phyloP scores from a whole-genome alignment of 768 basidiomycete genomes.

The Lyophyllum shimeji region DNA sequence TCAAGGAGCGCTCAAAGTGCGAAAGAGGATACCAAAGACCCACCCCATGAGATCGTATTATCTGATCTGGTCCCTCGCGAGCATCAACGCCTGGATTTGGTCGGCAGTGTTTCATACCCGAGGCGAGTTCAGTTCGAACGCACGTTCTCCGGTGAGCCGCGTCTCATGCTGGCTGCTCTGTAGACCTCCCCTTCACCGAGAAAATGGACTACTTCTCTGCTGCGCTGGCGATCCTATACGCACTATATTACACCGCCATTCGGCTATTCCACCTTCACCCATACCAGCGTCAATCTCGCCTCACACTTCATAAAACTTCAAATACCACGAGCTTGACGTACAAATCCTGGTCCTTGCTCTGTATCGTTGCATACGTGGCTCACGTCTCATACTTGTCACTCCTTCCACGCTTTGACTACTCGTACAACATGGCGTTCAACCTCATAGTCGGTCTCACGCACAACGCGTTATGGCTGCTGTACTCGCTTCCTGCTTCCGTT shows the following conservation, averaged over 20 bases:
- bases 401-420: constrained; percentile 84
- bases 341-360: constrained; percentile 49
- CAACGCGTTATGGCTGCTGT: constrained; percentile 80
- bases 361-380: constrained; percentile 53
- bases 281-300: constrained; percentile 45
- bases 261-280: constrained; percentile 79
- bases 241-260: constrained; percentile 74
- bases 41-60: constrained; percentile 78
- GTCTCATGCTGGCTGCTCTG: constrained; percentile 1
- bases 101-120: constrained; percentile 89
- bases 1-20: constrained; percentile 53
- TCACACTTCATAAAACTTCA: constrained; percentile 22
- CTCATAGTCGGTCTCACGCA: constrained; percentile 72
- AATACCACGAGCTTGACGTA: constrained; percentile 16
- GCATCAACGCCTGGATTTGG: constrained; percentile 93
- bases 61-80: constrained; percentile 61
- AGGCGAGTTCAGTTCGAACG: constrained; percentile 50
- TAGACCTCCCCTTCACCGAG: constrained; percentile 83
- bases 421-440: constrained; percentile 91
- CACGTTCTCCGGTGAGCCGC: background rate
- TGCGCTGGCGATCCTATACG: constrained; percentile 77
- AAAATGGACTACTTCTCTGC: constrained; percentile 96
- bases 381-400: constrained; percentile 81
- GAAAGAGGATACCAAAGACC: constrained; percentile 40
- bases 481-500: constrained; percentile 55